Evolutionary conservation across 2,329 filamentous ascomycete genomes (phyloP).

Genomic region (Pseudogymnoascus sp.): DNA sequence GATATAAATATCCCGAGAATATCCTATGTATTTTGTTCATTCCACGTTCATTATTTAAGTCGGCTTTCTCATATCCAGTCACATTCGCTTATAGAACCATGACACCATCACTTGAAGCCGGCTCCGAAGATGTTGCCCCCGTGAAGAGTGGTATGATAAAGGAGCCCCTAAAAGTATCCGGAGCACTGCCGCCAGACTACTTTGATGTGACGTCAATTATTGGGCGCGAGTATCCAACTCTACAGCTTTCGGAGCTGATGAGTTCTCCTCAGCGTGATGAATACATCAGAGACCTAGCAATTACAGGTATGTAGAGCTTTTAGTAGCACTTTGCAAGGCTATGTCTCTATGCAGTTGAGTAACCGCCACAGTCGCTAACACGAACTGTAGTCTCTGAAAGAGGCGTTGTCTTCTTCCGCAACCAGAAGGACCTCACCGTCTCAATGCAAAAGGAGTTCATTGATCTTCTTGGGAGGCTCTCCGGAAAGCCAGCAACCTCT

Average conservation of each 20-base stretch:
- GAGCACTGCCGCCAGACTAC: neutral
- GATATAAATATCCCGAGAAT: neutral
- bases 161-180: constrained; percentile 3
- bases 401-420: constrained; percentile 50
- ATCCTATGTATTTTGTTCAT: neutral
- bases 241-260: constrained; percentile 8
- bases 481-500: neutral
- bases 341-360: neutral
- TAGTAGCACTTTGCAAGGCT: neutral
- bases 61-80: neutral
- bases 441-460: neutral
- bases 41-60: neutral
- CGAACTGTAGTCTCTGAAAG: neutral
- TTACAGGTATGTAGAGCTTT: neutral
- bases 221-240: constrained; percentile 2
- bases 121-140: neutral
- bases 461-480: neutral
- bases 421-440: constrained; percentile 45
- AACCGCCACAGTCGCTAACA: neutral
- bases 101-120: neutral
- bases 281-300: constrained; percentile 7
- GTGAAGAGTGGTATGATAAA: neutral
- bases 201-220: constrained; percentile 7
- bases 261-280: constrained; percentile 7
- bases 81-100: neutral